These are phyloP conservation scores for Neonectria sp. DNA, from an alignment of 2,329 filamentous ascomycete species.

Conservation along the genomic window DNA sequence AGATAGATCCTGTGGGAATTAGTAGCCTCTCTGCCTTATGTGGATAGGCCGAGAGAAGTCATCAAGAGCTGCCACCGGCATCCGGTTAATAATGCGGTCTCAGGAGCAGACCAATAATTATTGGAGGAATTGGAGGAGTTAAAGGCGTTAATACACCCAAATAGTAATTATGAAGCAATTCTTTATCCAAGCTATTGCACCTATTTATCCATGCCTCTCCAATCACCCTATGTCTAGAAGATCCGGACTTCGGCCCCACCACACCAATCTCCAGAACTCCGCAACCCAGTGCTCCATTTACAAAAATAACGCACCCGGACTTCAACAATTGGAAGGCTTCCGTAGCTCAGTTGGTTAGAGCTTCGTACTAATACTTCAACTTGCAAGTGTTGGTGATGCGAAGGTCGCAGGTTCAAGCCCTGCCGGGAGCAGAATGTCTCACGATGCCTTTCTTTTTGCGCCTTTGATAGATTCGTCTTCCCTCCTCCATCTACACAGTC, in stretches of 20 bases:
- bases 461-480: background rate
- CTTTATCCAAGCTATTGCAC: background rate
- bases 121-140: background rate
- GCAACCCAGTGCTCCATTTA: fast-evolving
- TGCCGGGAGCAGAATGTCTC: conserved; percentile 48
- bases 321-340: conserved; percentile 44
- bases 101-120: background rate
- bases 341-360: conserved; percentile 52
- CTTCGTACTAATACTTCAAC: conserved; percentile 49
- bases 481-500: background rate
- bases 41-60: background rate
- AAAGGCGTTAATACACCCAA: background rate
- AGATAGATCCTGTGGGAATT: background rate
- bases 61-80: background rate
- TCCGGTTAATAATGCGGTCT: background rate
- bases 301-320: fast-evolving
- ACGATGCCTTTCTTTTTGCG: conserved; percentile 37
- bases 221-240: background rate
- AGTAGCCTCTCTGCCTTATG: background rate
- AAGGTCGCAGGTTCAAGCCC: conserved; percentile 52
- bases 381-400: conserved; percentile 45
- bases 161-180: background rate
- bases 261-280: background rate
- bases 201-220: background rate
- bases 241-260: conserved; percentile 10